Conservation (phyloP, 352 stramenopile genomes). For the Pythium chondricola region DNA sequence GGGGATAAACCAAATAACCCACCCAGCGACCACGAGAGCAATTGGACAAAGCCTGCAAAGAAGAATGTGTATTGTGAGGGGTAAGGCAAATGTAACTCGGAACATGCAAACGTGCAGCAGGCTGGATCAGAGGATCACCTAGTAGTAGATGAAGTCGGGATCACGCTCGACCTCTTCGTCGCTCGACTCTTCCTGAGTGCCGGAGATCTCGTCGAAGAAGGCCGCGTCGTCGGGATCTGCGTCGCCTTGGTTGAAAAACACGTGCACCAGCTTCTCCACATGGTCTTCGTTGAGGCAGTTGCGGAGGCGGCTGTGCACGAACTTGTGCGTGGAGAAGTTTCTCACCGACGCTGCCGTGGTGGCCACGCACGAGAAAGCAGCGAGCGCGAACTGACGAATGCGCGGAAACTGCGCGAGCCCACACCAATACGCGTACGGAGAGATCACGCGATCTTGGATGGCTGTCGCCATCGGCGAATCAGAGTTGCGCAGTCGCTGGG, state of each 20-base stretch:
- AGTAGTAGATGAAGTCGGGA: neutral
- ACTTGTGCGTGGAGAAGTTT: constrained; percentile 9
- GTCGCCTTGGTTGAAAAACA: neutral
- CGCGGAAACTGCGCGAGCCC: neutral
- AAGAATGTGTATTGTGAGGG: too few species aligned
- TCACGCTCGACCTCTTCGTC: neutral
- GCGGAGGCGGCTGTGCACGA: neutral
- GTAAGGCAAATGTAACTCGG: too few species aligned
- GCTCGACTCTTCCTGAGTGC: neutral
- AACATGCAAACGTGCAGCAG: too few species aligned
- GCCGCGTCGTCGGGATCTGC: neutral
- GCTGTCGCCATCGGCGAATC: neutral
- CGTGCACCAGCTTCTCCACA: constrained; percentile 8
- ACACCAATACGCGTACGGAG: neutral
- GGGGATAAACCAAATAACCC: too few species aligned
- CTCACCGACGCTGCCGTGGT: neutral
- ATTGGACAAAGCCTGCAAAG: too few species aligned
- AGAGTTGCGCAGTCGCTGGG: neutral
- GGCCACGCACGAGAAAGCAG: neutral
- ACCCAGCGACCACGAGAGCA: too few species aligned
- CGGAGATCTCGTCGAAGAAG: neutral
- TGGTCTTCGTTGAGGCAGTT: neutral
- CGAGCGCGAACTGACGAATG: neutral
- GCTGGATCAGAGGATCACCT: too few species aligned
- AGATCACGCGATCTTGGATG: neutral